Percentiles rank a stretch among this genome's conserved stretches.
phyloP scores from a whole-genome alignment of 805 yeast genomes.

The Candida tibetensis region DNA sequence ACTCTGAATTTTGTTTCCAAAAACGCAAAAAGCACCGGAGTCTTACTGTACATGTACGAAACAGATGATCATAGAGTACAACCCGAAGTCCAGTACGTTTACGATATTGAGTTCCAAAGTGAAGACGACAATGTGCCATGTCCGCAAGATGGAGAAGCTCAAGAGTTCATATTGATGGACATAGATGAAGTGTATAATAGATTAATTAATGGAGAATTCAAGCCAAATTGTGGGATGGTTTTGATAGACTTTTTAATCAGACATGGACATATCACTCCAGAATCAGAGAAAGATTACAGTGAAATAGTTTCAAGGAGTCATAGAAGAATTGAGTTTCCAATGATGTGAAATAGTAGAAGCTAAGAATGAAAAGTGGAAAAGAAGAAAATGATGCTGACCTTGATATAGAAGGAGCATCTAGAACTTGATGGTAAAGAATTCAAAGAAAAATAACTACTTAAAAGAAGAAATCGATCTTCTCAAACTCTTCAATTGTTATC shows the following conservation, averaged over 20 bases:
- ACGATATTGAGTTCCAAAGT: slow-evolving; percentile 60
- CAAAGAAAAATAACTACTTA: too few species aligned
- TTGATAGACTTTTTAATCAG: slow-evolving; percentile 84
- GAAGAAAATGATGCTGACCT: too few species aligned
- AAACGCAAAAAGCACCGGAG: slow-evolving; percentile 55
- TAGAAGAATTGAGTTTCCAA: slow-evolving; percentile 69
- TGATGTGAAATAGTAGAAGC: slow-evolving; percentile 5
- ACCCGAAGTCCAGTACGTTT: slow-evolving; percentile 84
- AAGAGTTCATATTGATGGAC: slow-evolving; percentile 62
- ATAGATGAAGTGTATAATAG: slow-evolving; percentile 53
- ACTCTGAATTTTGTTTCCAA: slow-evolving; percentile 45
- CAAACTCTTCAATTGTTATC: too few species aligned
- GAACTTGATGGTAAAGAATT: too few species aligned
- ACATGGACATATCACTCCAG: slow-evolving; percentile 68
- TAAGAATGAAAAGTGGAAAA: not conserved
- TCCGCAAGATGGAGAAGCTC: slow-evolving; percentile 58
- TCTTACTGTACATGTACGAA: slow-evolving; percentile 61
- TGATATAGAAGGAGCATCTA: too few species aligned
- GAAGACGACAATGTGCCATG: slow-evolving; percentile 43
- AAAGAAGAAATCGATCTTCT: too few species aligned
- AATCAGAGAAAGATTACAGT: slow-evolving; percentile 62
- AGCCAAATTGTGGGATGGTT: slow-evolving; percentile 84
- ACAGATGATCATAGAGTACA: slow-evolving; percentile 59
- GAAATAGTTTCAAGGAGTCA: slow-evolving; percentile 62
- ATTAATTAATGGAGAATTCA: slow-evolving; percentile 63